Base-by-base conservation (phyloP, 2,329 filamentous ascomycete species). In the Periconia digitata region DNA sequence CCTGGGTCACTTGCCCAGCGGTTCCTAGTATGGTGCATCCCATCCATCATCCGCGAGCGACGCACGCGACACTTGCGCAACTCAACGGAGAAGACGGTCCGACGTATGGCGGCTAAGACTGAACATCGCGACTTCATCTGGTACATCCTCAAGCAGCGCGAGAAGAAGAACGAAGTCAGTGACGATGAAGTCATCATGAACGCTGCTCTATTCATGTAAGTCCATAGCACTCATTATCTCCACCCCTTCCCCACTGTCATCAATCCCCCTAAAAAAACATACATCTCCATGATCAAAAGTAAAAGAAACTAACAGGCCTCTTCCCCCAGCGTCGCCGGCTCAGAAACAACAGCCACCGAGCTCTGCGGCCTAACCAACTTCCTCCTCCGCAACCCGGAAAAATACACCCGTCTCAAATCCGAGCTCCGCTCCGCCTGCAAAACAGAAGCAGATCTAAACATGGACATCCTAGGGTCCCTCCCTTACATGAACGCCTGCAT, bases 401-500 rank as follows among this genome's bases (percentile, higher is more conserved):
- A 46, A 1, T 56, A 60, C 41, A 42, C 58, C 22, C 60, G 56
- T 40, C 47, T 70, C 15, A 57, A 55, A 24, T 50, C 56, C 12
- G 66, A 70, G 46, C 43, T 70, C 16, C 57, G 66, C 22, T 34
- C 38, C 8, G 63, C 62, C 8, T 59, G 60, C 47, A 57, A 60
- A 17, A 54, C 51, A 7, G 57, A 66, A 43, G 56, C 57, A 15
- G 68, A 71, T n/a, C 53, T 72, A 23, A 67, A 60, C 27, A 69
- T 68, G 59, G 60, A 69, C 27, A 49, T 61, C 7, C 54, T 66
- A 1, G 50, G 50, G 6, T 50, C 34, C 16, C 53, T 74, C 13
- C 60, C 64, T 2, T 79, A 77, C 51, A 63, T 78, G 47, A 66
- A 73, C 34, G 76, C 76, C 3, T 74, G 74, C 47, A 65, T 79